A percentile compares a stretch with the other conserved stretches of the same genome.
Conservation (phyloP, 108 stramenopile species). For the Cyclotella distinguenda region DNA sequence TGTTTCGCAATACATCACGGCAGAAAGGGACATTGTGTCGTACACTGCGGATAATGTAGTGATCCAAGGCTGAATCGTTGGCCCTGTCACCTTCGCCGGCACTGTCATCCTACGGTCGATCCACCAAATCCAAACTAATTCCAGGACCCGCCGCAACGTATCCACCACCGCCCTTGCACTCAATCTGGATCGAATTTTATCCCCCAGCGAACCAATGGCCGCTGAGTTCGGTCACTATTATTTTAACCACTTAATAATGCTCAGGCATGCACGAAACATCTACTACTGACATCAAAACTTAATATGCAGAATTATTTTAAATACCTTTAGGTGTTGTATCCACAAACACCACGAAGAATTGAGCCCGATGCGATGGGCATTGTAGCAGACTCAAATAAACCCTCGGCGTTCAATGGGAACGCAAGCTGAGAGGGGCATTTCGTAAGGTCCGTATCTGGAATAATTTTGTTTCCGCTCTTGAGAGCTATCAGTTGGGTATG, state of each 20-base stretch:
- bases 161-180: too few species aligned
- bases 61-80: conserved; percentile 78
- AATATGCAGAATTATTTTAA: not conserved
- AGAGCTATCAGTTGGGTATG: conserved; percentile 30
- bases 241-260: too few species aligned
- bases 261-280: not conserved
- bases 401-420: conserved; percentile 17
- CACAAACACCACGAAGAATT: conserved; percentile 33
- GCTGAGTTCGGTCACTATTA: too few species aligned
- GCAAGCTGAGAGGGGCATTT: conserved; percentile 8
- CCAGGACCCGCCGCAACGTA: too few species aligned
- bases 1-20: conserved; percentile 73
- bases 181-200: too few species aligned
- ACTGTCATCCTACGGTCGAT: conserved; percentile 24
- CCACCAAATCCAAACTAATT: conserved; percentile 55
- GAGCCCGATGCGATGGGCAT: not conserved
- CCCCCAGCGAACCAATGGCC: too few species aligned
- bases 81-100: conserved; percentile 36
- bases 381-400: conserved; percentile 14
- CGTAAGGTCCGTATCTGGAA: too few species aligned
- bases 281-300: not conserved
- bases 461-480: conserved; percentile 14
- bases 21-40: conserved; percentile 90
- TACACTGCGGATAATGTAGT: conserved; percentile 91
- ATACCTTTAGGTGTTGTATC: conserved; percentile 7